These are phyloP conservation scores for Mycena maculata DNA, from an alignment of 768 basidiomycete species.

Conservation along the genomic window DNA sequence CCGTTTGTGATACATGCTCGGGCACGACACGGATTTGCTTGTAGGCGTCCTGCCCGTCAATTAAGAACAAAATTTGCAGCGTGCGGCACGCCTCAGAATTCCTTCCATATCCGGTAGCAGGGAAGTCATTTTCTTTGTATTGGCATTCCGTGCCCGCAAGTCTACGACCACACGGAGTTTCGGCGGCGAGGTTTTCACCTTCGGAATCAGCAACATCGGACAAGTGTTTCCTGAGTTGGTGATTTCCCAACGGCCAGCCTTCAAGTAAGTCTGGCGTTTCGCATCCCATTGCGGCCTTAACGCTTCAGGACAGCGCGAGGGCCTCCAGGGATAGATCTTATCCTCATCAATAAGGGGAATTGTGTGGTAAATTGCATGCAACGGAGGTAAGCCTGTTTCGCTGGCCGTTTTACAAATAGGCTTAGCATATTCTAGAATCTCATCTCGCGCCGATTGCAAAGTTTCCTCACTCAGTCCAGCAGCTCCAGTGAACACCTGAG, in stretches of 20 bases:
- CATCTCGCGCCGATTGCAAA: neutral
- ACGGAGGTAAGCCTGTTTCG: constrained; percentile 40
- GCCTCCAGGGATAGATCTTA: constrained; percentile 38
- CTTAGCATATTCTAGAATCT: constrained; percentile 18
- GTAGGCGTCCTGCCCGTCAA: no score
- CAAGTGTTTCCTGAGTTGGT: neutral
- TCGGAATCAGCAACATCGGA: neutral
- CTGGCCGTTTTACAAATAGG: constrained; percentile 35
- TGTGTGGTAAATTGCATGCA: constrained; percentile 39
- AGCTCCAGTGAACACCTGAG: neutral
- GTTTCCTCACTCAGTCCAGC: neutral
- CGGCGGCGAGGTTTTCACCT: neutral
- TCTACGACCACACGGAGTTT: neutral
- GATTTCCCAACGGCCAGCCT: constrained; percentile 5
- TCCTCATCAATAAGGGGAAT: constrained; percentile 41
- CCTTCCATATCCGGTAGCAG: neutral
- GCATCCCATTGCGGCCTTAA: neutral
- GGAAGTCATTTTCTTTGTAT: neutral
- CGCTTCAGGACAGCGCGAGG: constrained; percentile 38
- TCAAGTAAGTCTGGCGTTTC: neutral
- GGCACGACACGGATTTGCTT: no score
- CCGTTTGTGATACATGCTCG: no score
- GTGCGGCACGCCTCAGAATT: no score
- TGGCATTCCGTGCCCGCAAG: neutral
- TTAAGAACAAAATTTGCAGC: no score